phyloP scores from a whole-genome alignment of 2,329 filamentous ascomycete species.

The Apiospora koreana region DNA sequence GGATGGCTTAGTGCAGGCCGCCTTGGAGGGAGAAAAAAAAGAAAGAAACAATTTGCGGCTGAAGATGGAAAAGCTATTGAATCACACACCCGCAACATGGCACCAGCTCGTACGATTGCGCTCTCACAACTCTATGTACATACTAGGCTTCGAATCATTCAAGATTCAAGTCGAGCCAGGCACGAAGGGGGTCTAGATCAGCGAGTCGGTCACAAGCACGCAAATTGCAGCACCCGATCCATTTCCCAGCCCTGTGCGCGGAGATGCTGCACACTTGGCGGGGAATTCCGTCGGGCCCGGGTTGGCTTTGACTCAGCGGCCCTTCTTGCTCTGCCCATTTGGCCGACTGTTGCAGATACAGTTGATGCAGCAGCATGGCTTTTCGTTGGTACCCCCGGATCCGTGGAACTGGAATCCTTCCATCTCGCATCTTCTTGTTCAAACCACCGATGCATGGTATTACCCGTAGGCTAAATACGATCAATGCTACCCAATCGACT shows the following conservation, averaged over 20 bases:
- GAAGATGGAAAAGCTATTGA: neutral
- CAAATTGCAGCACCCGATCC: neutral
- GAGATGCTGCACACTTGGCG: neutral
- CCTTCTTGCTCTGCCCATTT: neutral
- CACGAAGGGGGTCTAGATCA: neutral
- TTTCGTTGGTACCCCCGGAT: neutral
- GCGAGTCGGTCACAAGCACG: neutral
- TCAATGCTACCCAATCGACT: neutral
- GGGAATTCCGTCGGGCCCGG: neutral
- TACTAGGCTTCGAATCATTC: no score
- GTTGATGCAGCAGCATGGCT: neutral
- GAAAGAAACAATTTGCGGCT: neutral
- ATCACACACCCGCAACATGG: neutral
- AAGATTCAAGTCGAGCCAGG: neutral
- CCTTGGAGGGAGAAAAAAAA: neutral
- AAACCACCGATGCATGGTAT: neutral
- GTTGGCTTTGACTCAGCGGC: neutral
- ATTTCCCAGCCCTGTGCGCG: neutral
- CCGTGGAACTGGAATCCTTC: neutral
- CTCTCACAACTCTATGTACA: neutral
- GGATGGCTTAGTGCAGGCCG: neutral
- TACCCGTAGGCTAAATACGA: neutral
- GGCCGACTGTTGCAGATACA: neutral
- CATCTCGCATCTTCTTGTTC: neutral
- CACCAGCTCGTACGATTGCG: neutral